Evolutionary conservation across 139 green algal species (phyloP).

Genomic region (Auxenochlorella pyrenoidosa): DNA sequence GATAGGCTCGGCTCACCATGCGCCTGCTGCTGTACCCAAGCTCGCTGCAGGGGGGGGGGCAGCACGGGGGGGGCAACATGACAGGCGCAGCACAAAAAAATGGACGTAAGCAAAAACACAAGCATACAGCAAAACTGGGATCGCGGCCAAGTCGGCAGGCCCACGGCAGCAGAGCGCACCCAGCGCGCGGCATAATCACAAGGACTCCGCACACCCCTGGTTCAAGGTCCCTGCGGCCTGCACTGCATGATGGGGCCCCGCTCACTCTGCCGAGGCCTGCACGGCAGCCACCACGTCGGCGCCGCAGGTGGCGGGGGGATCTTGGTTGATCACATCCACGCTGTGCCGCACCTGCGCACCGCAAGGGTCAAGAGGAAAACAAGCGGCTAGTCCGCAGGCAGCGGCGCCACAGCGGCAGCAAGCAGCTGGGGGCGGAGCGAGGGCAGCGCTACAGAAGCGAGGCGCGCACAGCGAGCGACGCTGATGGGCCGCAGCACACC

Average conservation of each 20-base stretch:
- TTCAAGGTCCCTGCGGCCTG: too few species aligned
- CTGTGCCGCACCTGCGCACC: not conserved
- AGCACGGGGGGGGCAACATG: not conserved
- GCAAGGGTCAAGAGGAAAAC: too few species aligned
- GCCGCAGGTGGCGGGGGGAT: conserved; percentile 84
- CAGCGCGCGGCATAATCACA: too few species aligned
- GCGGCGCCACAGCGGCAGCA: too few species aligned
- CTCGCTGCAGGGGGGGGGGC: conserved; percentile 24
- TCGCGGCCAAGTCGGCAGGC: too few species aligned
- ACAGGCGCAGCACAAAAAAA: too few species aligned
- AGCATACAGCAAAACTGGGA: too few species aligned
- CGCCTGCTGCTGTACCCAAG: conserved; percentile 66
- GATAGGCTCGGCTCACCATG: conserved; percentile 95
- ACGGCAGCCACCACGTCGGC: conserved; percentile 70
- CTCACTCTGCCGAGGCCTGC: conserved; percentile 50
- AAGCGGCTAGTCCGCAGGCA: too few species aligned
- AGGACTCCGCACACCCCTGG: too few species aligned
- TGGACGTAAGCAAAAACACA: too few species aligned
- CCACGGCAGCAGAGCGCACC: too few species aligned
- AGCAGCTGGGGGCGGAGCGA: not conserved
- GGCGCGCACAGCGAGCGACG: not conserved
- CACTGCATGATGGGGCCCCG: too few species aligned
- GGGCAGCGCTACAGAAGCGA: not conserved
- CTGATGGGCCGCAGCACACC: conserved; percentile 11
- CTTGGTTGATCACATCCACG: conserved; percentile 83